phyloP scores from a whole-genome alignment of 352 stramenopile genomes.

The Phytophthora palmivora region DNA sequence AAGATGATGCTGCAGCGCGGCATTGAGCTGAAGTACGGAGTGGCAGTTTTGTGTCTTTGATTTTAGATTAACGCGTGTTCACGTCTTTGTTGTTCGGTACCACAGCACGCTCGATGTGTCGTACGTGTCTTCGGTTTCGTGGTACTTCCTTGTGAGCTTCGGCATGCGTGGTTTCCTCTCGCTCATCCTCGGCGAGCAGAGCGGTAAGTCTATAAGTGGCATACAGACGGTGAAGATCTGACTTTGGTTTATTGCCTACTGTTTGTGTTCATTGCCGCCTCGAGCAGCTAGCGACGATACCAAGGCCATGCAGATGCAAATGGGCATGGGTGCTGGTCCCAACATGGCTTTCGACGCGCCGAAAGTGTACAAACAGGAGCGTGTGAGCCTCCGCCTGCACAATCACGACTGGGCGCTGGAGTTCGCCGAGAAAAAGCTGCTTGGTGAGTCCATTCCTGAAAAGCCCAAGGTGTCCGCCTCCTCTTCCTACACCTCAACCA shows the following conservation, averaged over 20 bases:
- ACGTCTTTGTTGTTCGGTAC: constrained; percentile 15
- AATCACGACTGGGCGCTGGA: constrained; percentile 85
- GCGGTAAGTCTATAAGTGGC: constrained; percentile 44
- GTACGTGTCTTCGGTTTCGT: constrained; percentile 98
- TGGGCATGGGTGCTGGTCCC: constrained; percentile 87
- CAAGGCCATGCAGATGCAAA: constrained; percentile 93
- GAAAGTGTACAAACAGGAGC: constrained; percentile 91
- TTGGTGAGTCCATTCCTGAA: constrained; percentile 73
- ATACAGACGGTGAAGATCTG: background rate
- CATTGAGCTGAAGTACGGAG: constrained; percentile 91
- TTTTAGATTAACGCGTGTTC: background rate
- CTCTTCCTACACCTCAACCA: constrained; percentile 22
- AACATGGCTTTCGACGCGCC: constrained; percentile 92
- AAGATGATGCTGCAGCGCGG: constrained; percentile 98
- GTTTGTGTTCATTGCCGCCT: background rate
- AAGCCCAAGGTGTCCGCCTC: constrained; percentile 41
- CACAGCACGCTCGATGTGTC: constrained; percentile 95
- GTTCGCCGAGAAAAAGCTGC: constrained; percentile 83
- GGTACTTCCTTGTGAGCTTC: constrained; percentile 99
- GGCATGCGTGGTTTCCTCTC: constrained; percentile 97
- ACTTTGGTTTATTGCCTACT: background rate
- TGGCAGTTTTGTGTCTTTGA: background rate
- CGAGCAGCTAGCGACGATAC: constrained; percentile 83
- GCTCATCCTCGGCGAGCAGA: constrained; percentile 95
- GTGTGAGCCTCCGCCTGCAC: constrained; percentile 83